A percentile compares a stretch with the other conserved stretches of the same genome.
Evolutionary conservation across 1,284 basidiomycete species (phyloP).

Genomic region (Nidula niveotomentosa): DNA sequence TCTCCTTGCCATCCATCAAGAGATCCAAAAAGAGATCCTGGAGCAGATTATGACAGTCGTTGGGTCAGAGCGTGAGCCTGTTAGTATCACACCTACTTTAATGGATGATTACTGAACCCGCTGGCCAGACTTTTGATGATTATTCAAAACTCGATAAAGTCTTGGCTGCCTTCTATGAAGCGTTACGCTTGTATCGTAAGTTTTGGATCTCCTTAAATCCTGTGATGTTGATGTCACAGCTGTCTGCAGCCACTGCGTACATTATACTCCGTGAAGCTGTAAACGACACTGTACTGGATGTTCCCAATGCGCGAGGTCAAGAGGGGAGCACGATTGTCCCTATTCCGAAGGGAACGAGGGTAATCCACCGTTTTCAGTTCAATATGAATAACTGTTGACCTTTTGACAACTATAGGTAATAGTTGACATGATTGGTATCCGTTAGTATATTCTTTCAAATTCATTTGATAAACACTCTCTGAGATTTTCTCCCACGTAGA

Average conservation of each 20-base stretch:
- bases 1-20: constrained; percentile 38
- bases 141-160: constrained; percentile 44
- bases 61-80: constrained; percentile 37
- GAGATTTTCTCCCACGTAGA: constrained; percentile 16
- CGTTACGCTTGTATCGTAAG: constrained; percentile 45
- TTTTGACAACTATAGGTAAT: constrained; percentile 30
- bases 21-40: constrained; percentile 47
- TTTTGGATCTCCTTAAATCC: constrained; percentile 1
- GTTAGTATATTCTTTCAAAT: constrained; percentile 31
- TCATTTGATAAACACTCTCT: background rate
- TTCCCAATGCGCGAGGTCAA: constrained; percentile 27
- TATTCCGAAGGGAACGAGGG: constrained; percentile 25
- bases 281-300: constrained; percentile 26
- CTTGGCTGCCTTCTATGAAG: constrained; percentile 43
- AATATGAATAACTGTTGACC: background rate
- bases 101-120: background rate
- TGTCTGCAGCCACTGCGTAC: constrained; percentile 22
- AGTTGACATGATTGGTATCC: constrained; percentile 50
- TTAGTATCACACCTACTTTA: constrained; percentile 14
- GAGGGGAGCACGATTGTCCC: constrained; percentile 24
- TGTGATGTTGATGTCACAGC: background rate
- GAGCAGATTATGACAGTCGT: constrained; percentile 42
- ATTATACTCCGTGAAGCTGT: constrained; percentile 26
- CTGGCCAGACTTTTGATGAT: constrained; percentile 29
- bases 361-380: constrained; percentile 1